phyloP scores from a whole-genome alignment of 371 early-diverging fungal genomes.

The Circinella minor region DNA sequence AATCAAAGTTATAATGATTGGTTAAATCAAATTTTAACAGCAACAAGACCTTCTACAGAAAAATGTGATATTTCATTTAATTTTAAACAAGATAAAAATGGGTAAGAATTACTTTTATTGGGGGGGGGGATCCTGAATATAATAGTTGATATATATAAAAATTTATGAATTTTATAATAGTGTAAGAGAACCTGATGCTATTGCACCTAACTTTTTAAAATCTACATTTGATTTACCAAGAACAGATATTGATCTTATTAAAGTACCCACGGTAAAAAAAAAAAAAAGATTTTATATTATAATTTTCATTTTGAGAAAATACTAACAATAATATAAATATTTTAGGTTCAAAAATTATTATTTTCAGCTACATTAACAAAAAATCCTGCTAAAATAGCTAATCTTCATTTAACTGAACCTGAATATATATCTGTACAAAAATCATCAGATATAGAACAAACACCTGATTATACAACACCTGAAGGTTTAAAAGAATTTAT shows the following conservation, averaged over 20 bases:
- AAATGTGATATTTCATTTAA: conserved; percentile 15
- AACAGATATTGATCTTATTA: conserved; percentile 60
- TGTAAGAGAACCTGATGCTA: conserved; percentile 56
- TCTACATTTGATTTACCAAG: conserved; percentile 48
- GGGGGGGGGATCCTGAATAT: no score
- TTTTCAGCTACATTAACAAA: conserved; percentile 95
- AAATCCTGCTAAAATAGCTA: conserved; percentile 91
- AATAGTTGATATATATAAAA: not conserved
- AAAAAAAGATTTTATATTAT: no score
- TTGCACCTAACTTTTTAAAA: conserved; percentile 57
- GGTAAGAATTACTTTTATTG: conserved; percentile 22
- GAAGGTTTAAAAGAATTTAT: conserved; percentile 73
- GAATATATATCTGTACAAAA: conserved; percentile 72
- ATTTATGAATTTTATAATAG: conserved; percentile 21
- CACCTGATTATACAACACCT: conserved; percentile 64
- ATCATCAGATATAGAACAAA: conserved; percentile 38
- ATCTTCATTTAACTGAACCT: conserved; percentile 78
- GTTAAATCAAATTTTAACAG: conserved; percentile 81
- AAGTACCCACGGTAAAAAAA: conserved; percentile 47
- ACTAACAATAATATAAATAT: no score
- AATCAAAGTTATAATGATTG: conserved; percentile 93
- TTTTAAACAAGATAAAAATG: conserved; percentile 32
- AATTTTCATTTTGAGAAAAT: no score
- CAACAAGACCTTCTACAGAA: conserved; percentile 61
- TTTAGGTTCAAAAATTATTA: conserved; percentile 84